These are phyloP conservation scores for Phytopythium aichiense DNA, from an alignment of 352 stramenopile genomes.

Conservation along the genomic window DNA sequence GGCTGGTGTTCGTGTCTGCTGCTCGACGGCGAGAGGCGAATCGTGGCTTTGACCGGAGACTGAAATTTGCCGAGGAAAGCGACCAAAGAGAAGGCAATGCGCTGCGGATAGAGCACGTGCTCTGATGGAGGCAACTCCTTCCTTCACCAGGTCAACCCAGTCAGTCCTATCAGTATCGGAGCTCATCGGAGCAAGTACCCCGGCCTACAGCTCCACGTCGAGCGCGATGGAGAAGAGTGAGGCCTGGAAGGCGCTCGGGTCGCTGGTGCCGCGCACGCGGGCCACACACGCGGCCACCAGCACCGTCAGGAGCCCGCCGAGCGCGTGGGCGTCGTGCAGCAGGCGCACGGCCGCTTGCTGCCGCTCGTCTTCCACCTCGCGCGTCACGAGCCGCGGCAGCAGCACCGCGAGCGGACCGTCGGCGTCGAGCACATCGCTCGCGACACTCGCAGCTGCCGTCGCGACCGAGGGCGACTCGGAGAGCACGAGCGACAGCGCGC, in stretches of 20 bases:
- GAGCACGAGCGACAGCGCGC: conserved; percentile 10
- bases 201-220: conserved; percentile 19
- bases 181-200: too few species aligned
- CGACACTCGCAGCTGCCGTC: conserved; percentile 5
- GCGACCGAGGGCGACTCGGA: conserved; percentile 4
- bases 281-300: conserved; percentile 31
- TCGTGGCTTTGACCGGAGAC: too few species aligned
- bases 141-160: too few species aligned
- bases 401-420: conserved; percentile 28
- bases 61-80: too few species aligned
- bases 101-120: too few species aligned
- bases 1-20: too few species aligned
- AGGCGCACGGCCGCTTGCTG: conserved; percentile 53
- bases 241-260: conserved; percentile 29
- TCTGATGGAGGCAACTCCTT: too few species aligned
- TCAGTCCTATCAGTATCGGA: too few species aligned
- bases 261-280: conserved; percentile 26
- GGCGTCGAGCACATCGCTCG: conserved; percentile 28
- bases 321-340: conserved; percentile 35
- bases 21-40: too few species aligned
- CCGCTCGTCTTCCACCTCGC: conserved; percentile 50
- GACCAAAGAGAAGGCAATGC: too few species aligned
- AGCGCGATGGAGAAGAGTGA: conserved; percentile 62
- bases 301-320: conserved; percentile 18
- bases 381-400: conserved; percentile 42